Percentiles rank a stretch among this genome's conserved stretches.
Evolutionary conservation across 2,329 filamentous ascomycete genomes (phyloP).

Genomic region (Colletotrichum scovillei): DNA sequence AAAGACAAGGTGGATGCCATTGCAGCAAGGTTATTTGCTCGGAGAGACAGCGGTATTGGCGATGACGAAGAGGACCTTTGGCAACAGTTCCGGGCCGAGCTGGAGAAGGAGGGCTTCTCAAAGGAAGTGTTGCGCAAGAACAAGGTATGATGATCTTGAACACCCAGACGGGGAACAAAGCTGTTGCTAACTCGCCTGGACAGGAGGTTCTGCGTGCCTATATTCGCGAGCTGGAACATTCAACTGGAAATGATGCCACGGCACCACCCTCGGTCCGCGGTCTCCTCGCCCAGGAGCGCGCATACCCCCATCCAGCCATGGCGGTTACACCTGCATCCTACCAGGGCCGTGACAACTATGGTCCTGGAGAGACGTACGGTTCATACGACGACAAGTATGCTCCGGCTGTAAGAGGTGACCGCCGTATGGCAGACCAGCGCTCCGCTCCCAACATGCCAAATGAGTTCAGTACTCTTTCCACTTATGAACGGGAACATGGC

Average conservation of each 20-base stretch:
- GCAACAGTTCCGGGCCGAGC: constrained; percentile 68
- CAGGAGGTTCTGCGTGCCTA: constrained; percentile 71
- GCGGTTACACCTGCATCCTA: constrained; percentile 22
- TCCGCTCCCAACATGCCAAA: constrained; percentile 20
- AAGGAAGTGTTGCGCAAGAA: constrained; percentile 64
- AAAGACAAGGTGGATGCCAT: constrained; percentile 71
- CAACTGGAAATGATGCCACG: constrained; percentile 54
- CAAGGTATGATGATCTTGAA: constrained; percentile 57
- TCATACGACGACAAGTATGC: constrained; percentile 53
- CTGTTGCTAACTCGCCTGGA: constrained; percentile 35
- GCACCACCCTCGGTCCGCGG: constrained; percentile 63
- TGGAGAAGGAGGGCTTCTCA: constrained; percentile 69
- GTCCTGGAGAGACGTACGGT: constrained; percentile 50
- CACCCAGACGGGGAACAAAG: neutral
- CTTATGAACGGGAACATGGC: constrained; percentile 50
- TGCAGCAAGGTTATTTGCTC: constrained; percentile 61
- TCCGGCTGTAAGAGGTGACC: constrained; percentile 51
- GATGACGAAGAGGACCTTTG: constrained; percentile 65
- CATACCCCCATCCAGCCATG: constrained; percentile 27
- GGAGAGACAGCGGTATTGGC: constrained; percentile 48
- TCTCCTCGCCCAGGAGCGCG: constrained; percentile 58
- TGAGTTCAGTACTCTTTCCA: constrained; percentile 40
- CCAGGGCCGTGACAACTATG: constrained; percentile 36
- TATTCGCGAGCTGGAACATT: constrained; percentile 68
- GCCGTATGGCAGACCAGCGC: constrained; percentile 47